Conservation (phyloP, 805 yeast species). For the Peterozyma xylosa region DNA sequence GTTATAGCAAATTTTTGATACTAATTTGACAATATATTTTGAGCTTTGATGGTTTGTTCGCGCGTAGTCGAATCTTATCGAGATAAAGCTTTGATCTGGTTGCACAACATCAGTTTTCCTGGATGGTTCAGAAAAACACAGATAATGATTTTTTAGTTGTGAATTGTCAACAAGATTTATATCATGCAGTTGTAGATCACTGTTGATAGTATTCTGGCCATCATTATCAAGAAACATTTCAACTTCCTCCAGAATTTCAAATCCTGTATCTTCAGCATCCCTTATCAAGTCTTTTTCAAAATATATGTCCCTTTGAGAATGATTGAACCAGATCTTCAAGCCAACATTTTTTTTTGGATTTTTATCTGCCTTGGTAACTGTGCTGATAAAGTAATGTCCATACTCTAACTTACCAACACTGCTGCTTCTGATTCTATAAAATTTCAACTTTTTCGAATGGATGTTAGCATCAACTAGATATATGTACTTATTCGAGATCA, state of each 20-base stretch:
- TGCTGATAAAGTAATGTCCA: slow-evolving; percentile 18
- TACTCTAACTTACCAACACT: slow-evolving; percentile 18
- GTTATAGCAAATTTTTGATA: slow-evolving; percentile 14
- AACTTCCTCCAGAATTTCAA: no score
- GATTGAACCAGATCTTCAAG: slow-evolving; percentile 11
- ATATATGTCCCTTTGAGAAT: background rate
- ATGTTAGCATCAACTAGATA: slow-evolving; percentile 17
- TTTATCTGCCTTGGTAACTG: slow-evolving; percentile 13
- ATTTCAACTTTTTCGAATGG: slow-evolving; percentile 11
- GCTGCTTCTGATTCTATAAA: slow-evolving; percentile 13
- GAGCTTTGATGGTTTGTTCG: slow-evolving; percentile 7
- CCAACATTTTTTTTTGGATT: slow-evolving; percentile 27
- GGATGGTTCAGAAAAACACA: no score
- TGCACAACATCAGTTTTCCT: no score
- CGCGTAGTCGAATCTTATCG: slow-evolving; percentile 14
- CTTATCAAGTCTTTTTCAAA: slow-evolving; percentile 3
- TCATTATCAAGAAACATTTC: no score
- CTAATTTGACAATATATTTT: slow-evolving; percentile 11
- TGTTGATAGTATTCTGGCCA: no score
- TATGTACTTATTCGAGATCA: slow-evolving; percentile 16
- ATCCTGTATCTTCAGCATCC: background rate
- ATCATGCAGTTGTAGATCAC: no score
- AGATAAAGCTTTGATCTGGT: slow-evolving; percentile 3
- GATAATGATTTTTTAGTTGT: no score
- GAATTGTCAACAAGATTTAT: no score